These are phyloP conservation scores for Polyporus arcularius DNA, from an alignment of 768 basidiomycete species.

Conservation along the genomic window DNA sequence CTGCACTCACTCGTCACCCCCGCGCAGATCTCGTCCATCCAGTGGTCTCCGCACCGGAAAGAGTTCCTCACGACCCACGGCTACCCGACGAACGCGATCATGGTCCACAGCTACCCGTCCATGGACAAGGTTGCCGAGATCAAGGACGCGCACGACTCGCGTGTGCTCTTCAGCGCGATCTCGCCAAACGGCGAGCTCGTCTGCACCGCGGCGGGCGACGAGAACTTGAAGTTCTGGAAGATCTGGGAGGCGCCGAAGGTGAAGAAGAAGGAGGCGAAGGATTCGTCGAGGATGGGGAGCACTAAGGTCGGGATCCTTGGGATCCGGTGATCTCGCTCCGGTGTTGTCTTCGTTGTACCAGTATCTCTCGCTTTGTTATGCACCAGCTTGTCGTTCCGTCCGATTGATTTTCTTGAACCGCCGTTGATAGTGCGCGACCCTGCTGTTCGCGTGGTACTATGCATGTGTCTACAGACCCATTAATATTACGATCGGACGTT, in stretches of 20 bases:
- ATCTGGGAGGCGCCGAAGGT: slow-evolving; percentile 67
- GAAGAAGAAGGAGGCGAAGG: slow-evolving; percentile 51
- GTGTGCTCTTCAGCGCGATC: slow-evolving; percentile 83
- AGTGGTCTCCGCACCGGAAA: slow-evolving; percentile 85
- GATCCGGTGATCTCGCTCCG: slow-evolving; percentile 19
- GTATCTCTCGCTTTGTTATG: slow-evolving; percentile 16
- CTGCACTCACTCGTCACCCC: slow-evolving; percentile 85
- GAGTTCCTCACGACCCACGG: slow-evolving; percentile 94
- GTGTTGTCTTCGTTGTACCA: slow-evolving; percentile 2
- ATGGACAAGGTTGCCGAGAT: slow-evolving; percentile 83
- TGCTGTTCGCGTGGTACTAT: too few species aligned
- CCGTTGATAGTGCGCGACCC: too few species aligned
- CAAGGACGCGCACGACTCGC: slow-evolving; percentile 88
- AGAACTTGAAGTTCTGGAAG: slow-evolving; percentile 96
- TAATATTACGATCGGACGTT: neutral
- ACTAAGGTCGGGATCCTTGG: slow-evolving; percentile 27
- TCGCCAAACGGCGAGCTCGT: slow-evolving; percentile 91
- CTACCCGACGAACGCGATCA: slow-evolving; percentile 84
- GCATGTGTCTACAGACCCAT: too few species aligned
- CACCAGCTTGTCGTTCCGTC: neutral
- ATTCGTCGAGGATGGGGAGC: slow-evolving; percentile 29
- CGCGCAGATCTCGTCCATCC: slow-evolving; percentile 89
- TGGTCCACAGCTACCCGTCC: slow-evolving; percentile 84
- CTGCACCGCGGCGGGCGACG: slow-evolving; percentile 90
- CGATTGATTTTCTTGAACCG: neutral